A percentile compares a stretch with the other conserved stretches of the same genome.
phyloP scores from a whole-genome alignment of 1,284 basidiomycete genomes.

The Tilletiopsis washingtonensis region DNA sequence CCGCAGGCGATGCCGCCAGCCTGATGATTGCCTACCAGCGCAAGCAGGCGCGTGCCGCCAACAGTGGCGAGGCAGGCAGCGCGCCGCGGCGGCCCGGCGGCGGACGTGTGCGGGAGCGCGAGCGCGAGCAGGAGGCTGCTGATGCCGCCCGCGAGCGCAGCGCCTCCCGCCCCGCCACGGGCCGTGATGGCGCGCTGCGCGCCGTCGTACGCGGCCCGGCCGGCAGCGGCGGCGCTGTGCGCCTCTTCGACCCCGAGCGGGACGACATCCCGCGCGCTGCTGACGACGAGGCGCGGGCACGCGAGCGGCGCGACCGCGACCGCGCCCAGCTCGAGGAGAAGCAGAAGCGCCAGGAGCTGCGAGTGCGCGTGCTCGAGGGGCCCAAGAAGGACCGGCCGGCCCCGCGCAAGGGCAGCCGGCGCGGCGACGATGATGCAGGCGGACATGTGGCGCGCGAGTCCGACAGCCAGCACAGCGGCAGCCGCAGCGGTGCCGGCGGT shows the following conservation, averaged over 20 bases:
- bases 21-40: not conserved
- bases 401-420: constrained; percentile 3
- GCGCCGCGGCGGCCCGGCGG: not conserved
- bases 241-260: not conserved
- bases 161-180: not conserved
- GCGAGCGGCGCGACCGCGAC: not conserved
- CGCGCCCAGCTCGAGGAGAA: constrained; percentile 12
- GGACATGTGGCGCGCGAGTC: constrained; percentile 14
- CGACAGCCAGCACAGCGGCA: not conserved
- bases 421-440: constrained; percentile 9
- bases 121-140: not conserved
- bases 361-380: constrained; percentile 8
- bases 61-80: not conserved
- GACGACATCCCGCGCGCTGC: not conserved
- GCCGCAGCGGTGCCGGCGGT: constrained; percentile 8
- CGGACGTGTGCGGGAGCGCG: not conserved
- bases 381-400: constrained; percentile 12
- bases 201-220: not conserved
- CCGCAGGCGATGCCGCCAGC: no score
- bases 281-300: not conserved
- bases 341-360: constrained; percentile 12
- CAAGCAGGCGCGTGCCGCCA: not conserved
- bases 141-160: not conserved
- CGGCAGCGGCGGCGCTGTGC: not conserved
- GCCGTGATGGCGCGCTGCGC: not conserved